Conservation (phyloP, 306 rosid genomes). For the Glycine tomentella region DNA sequence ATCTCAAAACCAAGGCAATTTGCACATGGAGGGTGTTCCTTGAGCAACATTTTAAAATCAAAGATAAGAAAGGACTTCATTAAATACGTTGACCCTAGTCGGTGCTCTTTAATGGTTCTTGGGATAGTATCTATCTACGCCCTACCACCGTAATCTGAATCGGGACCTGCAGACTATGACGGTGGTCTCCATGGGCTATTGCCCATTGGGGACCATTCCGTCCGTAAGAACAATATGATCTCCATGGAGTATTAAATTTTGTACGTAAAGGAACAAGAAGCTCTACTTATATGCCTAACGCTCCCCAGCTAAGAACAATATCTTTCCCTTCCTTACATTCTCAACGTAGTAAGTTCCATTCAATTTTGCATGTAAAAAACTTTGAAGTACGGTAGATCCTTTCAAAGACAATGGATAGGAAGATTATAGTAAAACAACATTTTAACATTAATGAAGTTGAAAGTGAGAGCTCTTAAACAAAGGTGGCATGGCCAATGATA, state of each 20-base stretch:
- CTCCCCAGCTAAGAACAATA: not conserved
- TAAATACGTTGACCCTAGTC: constrained; percentile 29
- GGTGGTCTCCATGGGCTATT: constrained; percentile 4
- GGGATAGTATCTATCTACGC: constrained; percentile 23
- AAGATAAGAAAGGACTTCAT: constrained; percentile 13
- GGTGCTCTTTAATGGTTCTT: constrained; percentile 18
- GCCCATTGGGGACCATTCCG: constrained; percentile 23
- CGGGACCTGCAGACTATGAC: constrained; percentile 25
- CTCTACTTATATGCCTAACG: not conserved
- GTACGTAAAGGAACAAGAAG: not conserved
- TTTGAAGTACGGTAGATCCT: not conserved
- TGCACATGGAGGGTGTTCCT: constrained; percentile 54
- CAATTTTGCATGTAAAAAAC: no score
- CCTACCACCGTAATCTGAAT: constrained; percentile 41
- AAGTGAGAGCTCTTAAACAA: not conserved
- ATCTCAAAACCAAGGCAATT: constrained; percentile 15
- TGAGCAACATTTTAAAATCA: constrained; percentile 37
- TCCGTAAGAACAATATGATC: not conserved
- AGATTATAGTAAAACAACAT: not conserved
- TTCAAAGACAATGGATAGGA: not conserved
- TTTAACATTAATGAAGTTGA: not conserved
- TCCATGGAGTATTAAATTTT: no score
- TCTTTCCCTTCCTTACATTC: not conserved
- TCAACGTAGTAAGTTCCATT: no score
- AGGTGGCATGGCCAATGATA: not conserved